Evolutionary conservation across 2,329 filamentous ascomycete species (phyloP).

Genomic region (Leptographium procerum): DNA sequence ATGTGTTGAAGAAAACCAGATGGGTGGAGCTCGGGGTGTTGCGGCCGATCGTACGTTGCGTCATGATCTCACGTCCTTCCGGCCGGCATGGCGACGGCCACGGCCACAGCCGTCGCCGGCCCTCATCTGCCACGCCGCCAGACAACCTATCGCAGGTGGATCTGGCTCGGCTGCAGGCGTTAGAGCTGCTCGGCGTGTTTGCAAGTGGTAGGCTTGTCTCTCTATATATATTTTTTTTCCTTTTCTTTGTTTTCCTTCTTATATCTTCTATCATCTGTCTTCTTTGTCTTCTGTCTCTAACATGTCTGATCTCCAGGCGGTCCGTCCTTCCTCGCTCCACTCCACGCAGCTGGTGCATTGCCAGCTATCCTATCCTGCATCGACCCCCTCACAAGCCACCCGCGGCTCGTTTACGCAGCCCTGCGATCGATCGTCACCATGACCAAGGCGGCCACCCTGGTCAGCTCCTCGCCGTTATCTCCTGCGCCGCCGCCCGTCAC

Average conservation of each 20-base stretch:
- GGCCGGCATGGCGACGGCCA: conserved; percentile 7
- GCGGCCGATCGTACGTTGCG: conserved; percentile 40
- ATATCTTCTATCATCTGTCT: neutral
- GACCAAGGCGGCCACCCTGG: conserved; percentile 38
- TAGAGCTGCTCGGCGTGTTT: conserved; percentile 75
- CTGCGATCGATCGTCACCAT: conserved; percentile 65
- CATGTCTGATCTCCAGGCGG: conserved; percentile 46
- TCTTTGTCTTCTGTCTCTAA: neutral
- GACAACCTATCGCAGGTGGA: conserved; percentile 48
- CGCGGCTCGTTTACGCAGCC: conserved; percentile 59
- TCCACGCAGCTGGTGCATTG: conserved; percentile 58
- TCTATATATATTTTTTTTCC: neutral
- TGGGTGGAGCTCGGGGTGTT: conserved; percentile 63
- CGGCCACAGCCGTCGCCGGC: conserved; percentile 20
- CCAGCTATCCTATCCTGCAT: conserved; percentile 58
- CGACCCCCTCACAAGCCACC: conserved; percentile 51
- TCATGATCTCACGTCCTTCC: conserved; percentile 24
- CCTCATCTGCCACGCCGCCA: conserved; percentile 16
- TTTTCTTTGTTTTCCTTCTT: conserved; percentile 1
- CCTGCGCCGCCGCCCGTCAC: conserved; percentile 32
- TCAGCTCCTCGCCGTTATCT: conserved; percentile 37
- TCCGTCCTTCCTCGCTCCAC: conserved; percentile 62
- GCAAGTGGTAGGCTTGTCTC: conserved; percentile 54
- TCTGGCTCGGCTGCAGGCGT: conserved; percentile 61
- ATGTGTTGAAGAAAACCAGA: conserved; percentile 73